Conservation (phyloP, 805 yeast genomes). For the Starmerella etchellsii region DNA sequence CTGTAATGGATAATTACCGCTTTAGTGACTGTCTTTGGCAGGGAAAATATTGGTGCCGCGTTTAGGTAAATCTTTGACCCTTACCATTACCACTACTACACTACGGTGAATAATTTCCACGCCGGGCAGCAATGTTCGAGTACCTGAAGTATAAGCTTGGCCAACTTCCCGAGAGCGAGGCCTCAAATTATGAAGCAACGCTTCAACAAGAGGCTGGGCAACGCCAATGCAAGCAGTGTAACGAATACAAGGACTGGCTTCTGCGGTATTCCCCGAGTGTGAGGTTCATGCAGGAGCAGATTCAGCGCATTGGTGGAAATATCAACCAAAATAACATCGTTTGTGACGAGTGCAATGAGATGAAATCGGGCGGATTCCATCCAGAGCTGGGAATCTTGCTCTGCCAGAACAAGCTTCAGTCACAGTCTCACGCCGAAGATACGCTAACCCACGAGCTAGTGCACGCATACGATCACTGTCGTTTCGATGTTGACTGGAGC, state of each 20-base stretch:
- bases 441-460: slow-evolving; percentile 84
- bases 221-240: slow-evolving; percentile 58
- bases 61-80: too few relatives aligned
- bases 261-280: slow-evolving; percentile 65
- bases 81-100: not conserved
- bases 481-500: slow-evolving; percentile 76
- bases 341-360: slow-evolving; percentile 75
- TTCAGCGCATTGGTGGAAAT: slow-evolving; percentile 50
- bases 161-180: slow-evolving; percentile 7
- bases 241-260: slow-evolving; percentile 69
- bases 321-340: slow-evolving; percentile 41
- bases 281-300: slow-evolving; percentile 72
- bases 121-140: slow-evolving; percentile 4
- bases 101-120: not conserved
- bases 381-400: slow-evolving; percentile 77
- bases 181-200: not conserved
- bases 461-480: slow-evolving; percentile 82
- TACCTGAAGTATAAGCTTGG: slow-evolving; percentile 16
- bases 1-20: not conserved
- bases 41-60: not conserved
- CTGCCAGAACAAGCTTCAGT: slow-evolving; percentile 68
- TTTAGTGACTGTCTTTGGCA: not conserved
- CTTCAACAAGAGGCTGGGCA: slow-evolving; percentile 31
- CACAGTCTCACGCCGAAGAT: slow-evolving; percentile 76
- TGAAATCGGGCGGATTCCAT: slow-evolving; percentile 82